A percentile compares a stretch with the other conserved stretches of the same genome.
These are phyloP conservation scores for Didymella exigua DNA, from an alignment of 2,329 filamentous ascomycete species.

Conservation along the genomic window DNA sequence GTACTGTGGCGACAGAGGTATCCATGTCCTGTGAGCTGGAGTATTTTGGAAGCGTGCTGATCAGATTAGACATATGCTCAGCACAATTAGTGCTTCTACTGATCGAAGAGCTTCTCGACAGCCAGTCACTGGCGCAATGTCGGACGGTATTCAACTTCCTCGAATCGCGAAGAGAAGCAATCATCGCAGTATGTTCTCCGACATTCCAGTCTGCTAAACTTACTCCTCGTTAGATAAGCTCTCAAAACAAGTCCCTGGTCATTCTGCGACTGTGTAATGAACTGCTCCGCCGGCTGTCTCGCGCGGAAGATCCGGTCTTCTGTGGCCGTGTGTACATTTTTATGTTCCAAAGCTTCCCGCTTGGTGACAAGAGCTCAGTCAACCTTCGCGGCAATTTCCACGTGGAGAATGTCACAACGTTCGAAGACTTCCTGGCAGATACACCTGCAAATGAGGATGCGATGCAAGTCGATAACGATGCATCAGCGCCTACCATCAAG, in stretches of 20 bases:
- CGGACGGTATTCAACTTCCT: constrained; percentile 92
- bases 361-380: constrained; percentile 96
- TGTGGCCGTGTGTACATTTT: constrained; percentile 98
- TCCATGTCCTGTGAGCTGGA: constrained; percentile 53
- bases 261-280: constrained; percentile 96
- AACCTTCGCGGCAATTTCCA: constrained; percentile 97
- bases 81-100: constrained; percentile 85
- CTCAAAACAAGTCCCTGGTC: constrained; percentile 75
- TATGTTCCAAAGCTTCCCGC: constrained; percentile 94
- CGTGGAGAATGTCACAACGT: constrained; percentile 89
- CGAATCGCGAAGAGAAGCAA: constrained; percentile 87
- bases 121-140: constrained; percentile 91
- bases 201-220: constrained; percentile 23
- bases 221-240: constrained; percentile 37
- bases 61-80: constrained; percentile 63
- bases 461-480: constrained; percentile 70
- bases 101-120: constrained; percentile 93
- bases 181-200: constrained; percentile 69
- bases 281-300: constrained; percentile 87
- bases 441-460: constrained; percentile 52
- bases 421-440: constrained; percentile 63
- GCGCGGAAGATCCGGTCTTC: constrained; percentile 95
- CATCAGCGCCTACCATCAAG: constrained; percentile 30
- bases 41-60: constrained; percentile 8
- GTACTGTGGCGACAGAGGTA: constrained; percentile 81